Evolutionary conservation across 495 filamentous ascomycete genomes (phyloP).

Genomic region (Neurospora africana): DNA sequence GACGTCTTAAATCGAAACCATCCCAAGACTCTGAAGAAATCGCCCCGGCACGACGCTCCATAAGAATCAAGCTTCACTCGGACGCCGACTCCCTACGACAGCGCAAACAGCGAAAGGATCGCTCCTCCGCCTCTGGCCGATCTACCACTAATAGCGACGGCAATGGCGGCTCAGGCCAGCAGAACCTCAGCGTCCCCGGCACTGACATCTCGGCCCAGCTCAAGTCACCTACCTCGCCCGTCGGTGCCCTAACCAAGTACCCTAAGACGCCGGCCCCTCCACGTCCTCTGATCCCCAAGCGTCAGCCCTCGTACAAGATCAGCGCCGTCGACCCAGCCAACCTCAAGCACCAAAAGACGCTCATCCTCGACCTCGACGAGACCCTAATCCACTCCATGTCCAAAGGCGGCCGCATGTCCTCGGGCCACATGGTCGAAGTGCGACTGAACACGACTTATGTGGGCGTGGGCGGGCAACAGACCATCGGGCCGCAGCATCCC

Average conservation of each 20-base stretch:
- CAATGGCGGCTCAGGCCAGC: not conserved
- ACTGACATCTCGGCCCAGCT: constrained; percentile 42
- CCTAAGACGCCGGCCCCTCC: constrained; percentile 82
- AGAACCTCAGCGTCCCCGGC: constrained; percentile 8
- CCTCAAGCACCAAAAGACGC: constrained; percentile 63
- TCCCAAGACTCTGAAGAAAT: constrained; percentile 45
- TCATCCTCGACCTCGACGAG: constrained; percentile 93
- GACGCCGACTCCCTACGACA: constrained; percentile 55
- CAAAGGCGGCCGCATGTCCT: constrained; percentile 90
- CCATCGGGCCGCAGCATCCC: constrained; percentile 77
- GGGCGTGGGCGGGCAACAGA: constrained; percentile 51
- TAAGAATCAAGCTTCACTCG: constrained; percentile 81
- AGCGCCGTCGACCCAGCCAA: constrained; percentile 28
- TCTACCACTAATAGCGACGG: constrained; percentile 1
- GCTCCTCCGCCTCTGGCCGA: constrained; percentile 23
- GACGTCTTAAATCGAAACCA: constrained; percentile 45
- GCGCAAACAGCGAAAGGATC: constrained; percentile 48
- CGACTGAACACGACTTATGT: constrained; percentile 61
- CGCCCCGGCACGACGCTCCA: constrained; percentile 62
- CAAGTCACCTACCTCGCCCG: constrained; percentile 86
- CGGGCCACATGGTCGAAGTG: constrained; percentile 98
- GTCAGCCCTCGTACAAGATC: constrained; percentile 69
- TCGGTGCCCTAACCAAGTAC: constrained; percentile 74
- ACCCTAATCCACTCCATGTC: constrained; percentile 96
- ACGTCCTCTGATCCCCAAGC: constrained; percentile 74